Percentiles rank a stretch among this genome's conserved stretches.
These are phyloP conservation scores for Mycena indigotica DNA, from an alignment of 768 basidiomycete genomes.

Conservation along the genomic window DNA sequence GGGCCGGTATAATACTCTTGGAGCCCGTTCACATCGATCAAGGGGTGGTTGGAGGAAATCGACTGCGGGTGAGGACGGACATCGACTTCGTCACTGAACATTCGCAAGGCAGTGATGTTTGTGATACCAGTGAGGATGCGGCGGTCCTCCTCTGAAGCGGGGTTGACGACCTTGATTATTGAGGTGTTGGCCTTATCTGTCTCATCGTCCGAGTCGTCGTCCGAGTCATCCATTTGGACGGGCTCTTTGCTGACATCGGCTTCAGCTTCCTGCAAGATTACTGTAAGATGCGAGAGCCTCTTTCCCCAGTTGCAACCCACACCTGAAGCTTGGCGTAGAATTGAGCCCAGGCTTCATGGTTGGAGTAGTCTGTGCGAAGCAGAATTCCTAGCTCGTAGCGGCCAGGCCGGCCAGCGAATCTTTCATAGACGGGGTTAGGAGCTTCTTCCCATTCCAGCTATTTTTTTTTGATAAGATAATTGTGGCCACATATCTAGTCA, in stretches of 20 bases:
- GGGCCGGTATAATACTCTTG: conserved; percentile 75
- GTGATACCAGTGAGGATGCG: conserved; percentile 51
- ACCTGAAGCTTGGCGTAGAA: conserved; percentile 40
- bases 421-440: background rate
- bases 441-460: background rate
- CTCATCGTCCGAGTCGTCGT: conserved; percentile 35
- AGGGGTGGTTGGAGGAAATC: conserved; percentile 47
- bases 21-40: conserved; percentile 64
- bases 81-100: conserved; percentile 68
- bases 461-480: too few relatives aligned
- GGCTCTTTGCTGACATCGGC: conserved; percentile 9
- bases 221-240: conserved; percentile 32
- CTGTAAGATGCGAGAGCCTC: too few relatives aligned
- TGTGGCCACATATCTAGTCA: background rate
- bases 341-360: conserved; percentile 64
- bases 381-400: conserved; percentile 57
- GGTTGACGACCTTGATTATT: conserved; percentile 55
- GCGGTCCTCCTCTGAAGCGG: conserved; percentile 44
- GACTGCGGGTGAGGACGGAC: conserved; percentile 49
- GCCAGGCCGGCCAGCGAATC: background rate
- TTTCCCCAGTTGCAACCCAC: too few relatives aligned
- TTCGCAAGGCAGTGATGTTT: conserved; percentile 65
- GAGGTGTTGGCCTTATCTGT: conserved; percentile 35
- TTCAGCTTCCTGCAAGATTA: conserved; percentile 9
- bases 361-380: conserved; percentile 71